Base-by-base conservation (phyloP, 306 rosid genomes). In the Aeschynomene evenia region DNA sequence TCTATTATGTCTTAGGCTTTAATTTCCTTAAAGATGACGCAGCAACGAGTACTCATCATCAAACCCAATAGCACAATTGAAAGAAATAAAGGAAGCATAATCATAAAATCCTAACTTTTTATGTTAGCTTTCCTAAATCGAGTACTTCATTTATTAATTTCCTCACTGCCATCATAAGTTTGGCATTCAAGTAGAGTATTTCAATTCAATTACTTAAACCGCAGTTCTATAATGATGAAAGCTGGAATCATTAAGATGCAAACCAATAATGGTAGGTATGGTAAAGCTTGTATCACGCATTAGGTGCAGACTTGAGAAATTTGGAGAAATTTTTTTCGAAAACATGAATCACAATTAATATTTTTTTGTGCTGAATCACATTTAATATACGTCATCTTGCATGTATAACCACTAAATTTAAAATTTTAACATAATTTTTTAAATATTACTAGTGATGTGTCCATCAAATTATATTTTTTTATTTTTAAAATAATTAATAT, bases 11-110 rank as follows among this genome's bases (percentile, higher is more conserved):
- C 66, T 16, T 7, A 6, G 29, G 11, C 18, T 2, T 64, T 16
- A n/a, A n/a, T n/a, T n/a, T n/a, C 36, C 65, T 52, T 73, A 53
- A 73, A 63, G 55, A 28, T 37, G 37, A 73, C 65, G 65, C 65
- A 52, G 11, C 33, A 26, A 63, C 18, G 8, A 73, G 23, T 22
- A 16, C 22, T 61, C 43, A 62, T n/a, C n/a, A n/a, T n/a, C n/a
- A n/a, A n/a, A 50, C 21, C 14, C 33, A 12, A 37, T 12, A 15
- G 26, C 51, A 46, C 34, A 15, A 33, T 46, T 28, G 31, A 71
- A 58, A 18, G 46, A 21, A 11, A 29, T 33, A 8, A 42, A 29
- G 19, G 33, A n/a, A n/a, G n/a, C 56, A 57, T 13, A 34, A 40
- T 67, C 23, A 57, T 57, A 4, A 26, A 28, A 2, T 3, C 5